Evolutionary conservation across 345 rosid species (phyloP).

Genomic region (Citrus mangshanensis): DNA sequence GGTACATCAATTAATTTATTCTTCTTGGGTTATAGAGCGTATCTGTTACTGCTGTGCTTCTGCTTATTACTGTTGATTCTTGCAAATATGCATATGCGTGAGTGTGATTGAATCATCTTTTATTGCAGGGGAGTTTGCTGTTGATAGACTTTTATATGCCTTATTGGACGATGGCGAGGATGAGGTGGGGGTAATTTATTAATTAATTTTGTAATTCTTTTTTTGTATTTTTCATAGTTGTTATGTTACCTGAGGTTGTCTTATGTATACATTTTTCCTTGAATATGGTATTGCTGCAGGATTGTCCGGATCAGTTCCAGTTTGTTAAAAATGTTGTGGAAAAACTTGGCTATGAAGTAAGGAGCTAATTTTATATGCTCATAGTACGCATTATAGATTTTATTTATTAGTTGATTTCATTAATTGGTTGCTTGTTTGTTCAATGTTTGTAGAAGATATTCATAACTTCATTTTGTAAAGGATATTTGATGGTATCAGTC

Average conservation of each 20-base stretch:
- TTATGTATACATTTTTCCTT: background rate
- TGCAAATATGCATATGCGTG: background rate
- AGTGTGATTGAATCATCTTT: slow-evolving; percentile 16
- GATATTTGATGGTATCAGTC: background rate
- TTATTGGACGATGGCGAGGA: slow-evolving; percentile 32
- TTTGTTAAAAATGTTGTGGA: slow-evolving; percentile 55
- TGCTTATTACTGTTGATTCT: background rate
- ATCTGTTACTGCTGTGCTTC: background rate
- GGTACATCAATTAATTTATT: slow-evolving; percentile 28
- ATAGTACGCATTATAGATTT: slow-evolving; percentile 12
- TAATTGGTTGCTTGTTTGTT: background rate
- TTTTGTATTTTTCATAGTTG: background rate
- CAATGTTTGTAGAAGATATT: background rate
- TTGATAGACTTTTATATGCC: slow-evolving; percentile 57
- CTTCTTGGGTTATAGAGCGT: background rate
- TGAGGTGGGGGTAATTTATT: slow-evolving; percentile 46
- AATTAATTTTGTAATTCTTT: background rate
- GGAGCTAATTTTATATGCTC: slow-evolving; percentile 15
- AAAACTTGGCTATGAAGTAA: slow-evolving; percentile 68
- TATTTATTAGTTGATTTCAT: slow-evolving; percentile 11
- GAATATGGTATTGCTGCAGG: slow-evolving; percentile 35
- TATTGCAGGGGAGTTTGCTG: slow-evolving; percentile 65
- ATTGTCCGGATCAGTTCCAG: slow-evolving; percentile 71
- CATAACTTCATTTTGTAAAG: background rate
- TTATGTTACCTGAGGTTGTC: background rate